Conservation (phyloP, 208 protist genomes). For the Wallacemonas sp. region DNA sequence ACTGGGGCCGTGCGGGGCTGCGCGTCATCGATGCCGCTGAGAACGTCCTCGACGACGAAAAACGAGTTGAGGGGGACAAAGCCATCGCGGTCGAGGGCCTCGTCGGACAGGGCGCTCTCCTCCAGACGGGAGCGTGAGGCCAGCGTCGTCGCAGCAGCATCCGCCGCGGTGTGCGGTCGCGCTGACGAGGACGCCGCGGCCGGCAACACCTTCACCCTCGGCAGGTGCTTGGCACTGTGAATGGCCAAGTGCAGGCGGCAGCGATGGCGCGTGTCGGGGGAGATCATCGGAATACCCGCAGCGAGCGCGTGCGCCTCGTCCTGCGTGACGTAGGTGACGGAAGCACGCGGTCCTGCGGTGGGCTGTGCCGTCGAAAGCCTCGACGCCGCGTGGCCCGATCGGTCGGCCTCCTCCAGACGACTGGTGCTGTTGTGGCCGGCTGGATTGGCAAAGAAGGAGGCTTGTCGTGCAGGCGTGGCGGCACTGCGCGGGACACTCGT, state of each 20-base stretch:
- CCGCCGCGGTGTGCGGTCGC: too few species aligned
- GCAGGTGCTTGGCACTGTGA: conserved; percentile 55
- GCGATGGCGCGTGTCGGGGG: conserved; percentile 8
- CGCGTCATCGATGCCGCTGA: conserved; percentile 34
- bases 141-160: too few species aligned
- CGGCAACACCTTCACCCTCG: conserved; percentile 42
- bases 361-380: too few species aligned
- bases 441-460: too few species aligned
- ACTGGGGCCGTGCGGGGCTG: conserved; percentile 30
- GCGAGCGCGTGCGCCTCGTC: not conserved
- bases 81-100: conserved; percentile 19
- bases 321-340: conserved; percentile 9
- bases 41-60: conserved; percentile 81
- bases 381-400: too few species aligned
- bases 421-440: too few species aligned
- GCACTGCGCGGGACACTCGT: not conserved
- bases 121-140: not conserved
- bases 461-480: too few species aligned
- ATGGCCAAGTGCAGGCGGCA: conserved; percentile 57
- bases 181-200: not conserved
- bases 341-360: not conserved
- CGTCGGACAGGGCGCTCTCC: conserved; percentile 27
- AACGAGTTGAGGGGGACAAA: conserved; percentile 66
- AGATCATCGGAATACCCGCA: not conserved
- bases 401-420: too few species aligned